These are phyloP conservation scores for Panaeolus cyanescens DNA, from an alignment of 768 basidiomycete genomes.

Conservation along the genomic window DNA sequence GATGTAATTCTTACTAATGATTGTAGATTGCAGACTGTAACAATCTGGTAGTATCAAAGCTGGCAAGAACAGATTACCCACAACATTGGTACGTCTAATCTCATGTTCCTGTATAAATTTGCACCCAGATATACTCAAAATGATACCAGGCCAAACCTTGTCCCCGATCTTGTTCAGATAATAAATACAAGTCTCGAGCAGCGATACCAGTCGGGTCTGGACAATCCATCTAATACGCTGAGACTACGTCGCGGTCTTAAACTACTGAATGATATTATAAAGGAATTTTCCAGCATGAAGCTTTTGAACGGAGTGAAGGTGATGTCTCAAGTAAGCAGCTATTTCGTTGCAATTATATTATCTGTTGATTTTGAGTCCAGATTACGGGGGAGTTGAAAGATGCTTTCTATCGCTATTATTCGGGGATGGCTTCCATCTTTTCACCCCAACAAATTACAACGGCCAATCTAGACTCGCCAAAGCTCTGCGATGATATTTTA, in stretches of 20 bases:
- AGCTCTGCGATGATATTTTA: constrained; percentile 40
- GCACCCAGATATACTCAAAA: neutral
- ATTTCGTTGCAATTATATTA: neutral
- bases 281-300: constrained; percentile 71
- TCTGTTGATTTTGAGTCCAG: constrained; percentile 30
- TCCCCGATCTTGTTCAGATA: constrained; percentile 52
- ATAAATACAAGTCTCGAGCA: constrained; percentile 57
- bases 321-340: constrained; percentile 57
- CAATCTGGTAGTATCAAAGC: constrained; percentile 70
- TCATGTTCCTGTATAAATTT: neutral
- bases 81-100: constrained; percentile 56
- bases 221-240: constrained; percentile 46
- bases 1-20: constrained; percentile 3
- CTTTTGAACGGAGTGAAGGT: constrained; percentile 67
- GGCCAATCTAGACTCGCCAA: constrained; percentile 44
- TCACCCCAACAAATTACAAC: constrained; percentile 38
- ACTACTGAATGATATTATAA: constrained; percentile 64
- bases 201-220: constrained; percentile 43
- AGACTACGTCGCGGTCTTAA: constrained; percentile 61
- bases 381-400: constrained; percentile 55
- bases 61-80: constrained; percentile 80
- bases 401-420: constrained; percentile 64
- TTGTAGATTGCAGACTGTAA: constrained; percentile 78
- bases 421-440: constrained; percentile 45
- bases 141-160: constrained; percentile 55